A percentile compares a stretch with the other conserved stretches of the same genome.
These are phyloP conservation scores for Blakeslea trispora DNA, from an alignment of 371 early-diverging fungal species.

Conservation along the genomic window DNA sequence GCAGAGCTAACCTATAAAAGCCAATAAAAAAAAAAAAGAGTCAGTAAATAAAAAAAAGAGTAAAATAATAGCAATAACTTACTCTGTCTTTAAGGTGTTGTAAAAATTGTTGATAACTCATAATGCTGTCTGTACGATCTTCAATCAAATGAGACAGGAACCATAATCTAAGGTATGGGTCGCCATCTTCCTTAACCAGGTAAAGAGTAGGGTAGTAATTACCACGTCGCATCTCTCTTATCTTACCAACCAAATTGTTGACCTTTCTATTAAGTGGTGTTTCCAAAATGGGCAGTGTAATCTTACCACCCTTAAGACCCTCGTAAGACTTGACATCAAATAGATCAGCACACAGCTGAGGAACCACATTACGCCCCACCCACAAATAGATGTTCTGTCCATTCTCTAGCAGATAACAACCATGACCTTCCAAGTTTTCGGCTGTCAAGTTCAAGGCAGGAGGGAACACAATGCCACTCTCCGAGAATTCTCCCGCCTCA, in stretches of 20 bases:
- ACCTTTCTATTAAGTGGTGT: constrained; percentile 60
- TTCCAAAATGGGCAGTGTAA: constrained; percentile 60
- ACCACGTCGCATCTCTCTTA: constrained; percentile 59
- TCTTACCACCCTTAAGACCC: constrained; percentile 63
- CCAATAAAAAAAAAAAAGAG: no score
- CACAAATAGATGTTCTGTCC: constrained; percentile 86
- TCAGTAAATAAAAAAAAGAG: neutral
- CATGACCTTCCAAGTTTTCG: constrained; percentile 83
- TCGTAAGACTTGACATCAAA: constrained; percentile 67
- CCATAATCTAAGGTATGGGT: constrained; percentile 80
- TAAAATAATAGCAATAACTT: constrained; percentile 1
- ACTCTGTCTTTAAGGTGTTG: constrained; percentile 67
- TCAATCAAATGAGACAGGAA: constrained; percentile 88
- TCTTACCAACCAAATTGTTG: constrained; percentile 59
- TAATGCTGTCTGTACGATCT: constrained; percentile 82
- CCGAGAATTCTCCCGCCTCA: constrained; percentile 62
- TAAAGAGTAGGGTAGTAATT: constrained; percentile 68
- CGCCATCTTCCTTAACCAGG: constrained; percentile 92
- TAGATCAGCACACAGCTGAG: constrained; percentile 72
- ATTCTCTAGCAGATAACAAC: constrained; percentile 85
- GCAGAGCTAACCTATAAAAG: constrained; percentile 20
- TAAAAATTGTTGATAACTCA: constrained; percentile 86
- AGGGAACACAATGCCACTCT: constrained; percentile 67
- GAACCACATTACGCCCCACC: constrained; percentile 81
- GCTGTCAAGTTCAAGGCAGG: constrained; percentile 79